Percentiles rank a stretch among this genome's conserved stretches.
Conservation (phyloP, 2,329 filamentous ascomycete genomes). For the Coleophoma crateriformis region DNA sequence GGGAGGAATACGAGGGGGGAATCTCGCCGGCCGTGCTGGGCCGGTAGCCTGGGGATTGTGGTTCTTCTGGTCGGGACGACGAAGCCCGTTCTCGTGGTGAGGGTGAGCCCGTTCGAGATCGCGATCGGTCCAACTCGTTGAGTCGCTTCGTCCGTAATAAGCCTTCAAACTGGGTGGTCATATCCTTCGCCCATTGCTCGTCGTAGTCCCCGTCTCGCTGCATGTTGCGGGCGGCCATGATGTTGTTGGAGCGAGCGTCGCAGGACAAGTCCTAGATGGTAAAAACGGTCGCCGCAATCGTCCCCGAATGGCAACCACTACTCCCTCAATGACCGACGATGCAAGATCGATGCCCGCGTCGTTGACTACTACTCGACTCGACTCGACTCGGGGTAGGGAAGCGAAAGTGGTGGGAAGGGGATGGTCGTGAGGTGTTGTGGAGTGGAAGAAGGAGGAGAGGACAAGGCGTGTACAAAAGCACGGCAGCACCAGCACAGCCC, state of each 20-base stretch:
- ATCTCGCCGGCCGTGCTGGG: slow-evolving; percentile 40
- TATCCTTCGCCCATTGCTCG: slow-evolving; percentile 71
- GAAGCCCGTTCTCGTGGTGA: slow-evolving; percentile 45
- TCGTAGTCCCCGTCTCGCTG: slow-evolving; percentile 36
- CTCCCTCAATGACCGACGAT: too few species aligned
- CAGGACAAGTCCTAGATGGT: too few species aligned
- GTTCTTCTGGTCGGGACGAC: slow-evolving; percentile 37
- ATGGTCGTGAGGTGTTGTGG: too few species aligned
- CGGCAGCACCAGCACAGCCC: slow-evolving; percentile 3
- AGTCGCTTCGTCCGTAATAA: slow-evolving; percentile 81
- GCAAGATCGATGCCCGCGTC: too few species aligned
- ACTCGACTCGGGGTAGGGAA: too few species aligned
- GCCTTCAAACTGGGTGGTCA: slow-evolving; percentile 81
- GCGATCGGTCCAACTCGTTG: slow-evolving; percentile 69
- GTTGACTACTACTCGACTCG: too few species aligned
- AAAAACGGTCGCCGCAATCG: too few species aligned
- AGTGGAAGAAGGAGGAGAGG: too few species aligned
- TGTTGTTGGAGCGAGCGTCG: slow-evolving; percentile 3
- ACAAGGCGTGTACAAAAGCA: too few species aligned
- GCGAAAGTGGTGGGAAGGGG: too few species aligned
- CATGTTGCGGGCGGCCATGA: slow-evolving; percentile 21
- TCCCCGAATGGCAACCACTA: too few species aligned
- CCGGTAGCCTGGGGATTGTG: slow-evolving; percentile 28
- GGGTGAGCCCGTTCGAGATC: slow-evolving; percentile 53
- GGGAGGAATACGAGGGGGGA: slow-evolving; percentile 55